These are phyloP conservation scores for Suillus subaureus DNA, from an alignment of 768 basidiomycete species.

Conservation along the genomic window DNA sequence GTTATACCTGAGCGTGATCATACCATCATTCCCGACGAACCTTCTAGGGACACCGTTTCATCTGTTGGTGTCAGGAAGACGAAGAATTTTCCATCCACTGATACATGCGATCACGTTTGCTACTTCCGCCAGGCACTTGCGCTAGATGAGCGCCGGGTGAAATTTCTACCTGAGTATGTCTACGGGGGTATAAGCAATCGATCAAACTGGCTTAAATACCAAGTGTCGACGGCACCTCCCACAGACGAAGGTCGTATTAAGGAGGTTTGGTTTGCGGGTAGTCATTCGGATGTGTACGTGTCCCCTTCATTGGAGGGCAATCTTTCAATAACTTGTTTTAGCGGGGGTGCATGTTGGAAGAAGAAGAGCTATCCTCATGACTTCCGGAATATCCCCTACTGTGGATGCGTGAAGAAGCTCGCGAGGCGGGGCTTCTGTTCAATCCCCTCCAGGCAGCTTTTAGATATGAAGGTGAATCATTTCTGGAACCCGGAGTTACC, in stretches of 20 bases:
- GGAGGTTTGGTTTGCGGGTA: slow-evolving; percentile 33
- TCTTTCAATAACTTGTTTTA: slow-evolving; percentile 29
- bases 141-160: slow-evolving; percentile 29
- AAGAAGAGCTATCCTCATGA: neutral
- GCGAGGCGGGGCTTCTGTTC: slow-evolving; percentile 19
- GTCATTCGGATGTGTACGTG: slow-evolving; percentile 27
- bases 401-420: slow-evolving; percentile 30
- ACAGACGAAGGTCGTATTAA: slow-evolving; percentile 18
- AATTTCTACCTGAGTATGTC: slow-evolving; percentile 27
- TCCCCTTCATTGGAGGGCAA: neutral
- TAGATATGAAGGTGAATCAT: neutral
- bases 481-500: neutral
- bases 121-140: slow-evolving; percentile 31
- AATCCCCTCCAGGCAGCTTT: neutral
- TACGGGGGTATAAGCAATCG: slow-evolving; percentile 20
- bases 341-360: neutral
- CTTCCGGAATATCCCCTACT: slow-evolving; percentile 13
- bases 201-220: neutral
- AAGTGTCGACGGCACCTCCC: neutral
- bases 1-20: neutral
- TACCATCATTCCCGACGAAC: neutral
- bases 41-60: slow-evolving; percentile 40
- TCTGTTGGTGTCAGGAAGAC: slow-evolving; percentile 37
- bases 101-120: slow-evolving; percentile 16
- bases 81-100: slow-evolving; percentile 26